Conservation (phyloP, 2,329 filamentous ascomycete genomes). For the Phyllosticta capitalensis region DNA sequence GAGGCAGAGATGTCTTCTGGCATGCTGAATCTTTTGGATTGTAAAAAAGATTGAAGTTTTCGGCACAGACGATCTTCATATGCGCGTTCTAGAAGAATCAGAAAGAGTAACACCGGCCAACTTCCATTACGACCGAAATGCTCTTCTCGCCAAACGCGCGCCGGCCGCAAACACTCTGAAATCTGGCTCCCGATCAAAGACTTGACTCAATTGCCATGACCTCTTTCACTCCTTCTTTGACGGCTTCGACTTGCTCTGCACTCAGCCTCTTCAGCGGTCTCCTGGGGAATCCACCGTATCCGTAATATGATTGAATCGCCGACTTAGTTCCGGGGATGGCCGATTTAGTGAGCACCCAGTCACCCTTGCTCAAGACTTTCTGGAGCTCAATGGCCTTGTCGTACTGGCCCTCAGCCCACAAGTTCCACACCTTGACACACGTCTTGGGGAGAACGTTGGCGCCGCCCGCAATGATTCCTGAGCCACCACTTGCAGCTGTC, state of each 20-base stretch:
- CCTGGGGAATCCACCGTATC: conserved; percentile 70
- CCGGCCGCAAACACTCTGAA: neutral
- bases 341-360: conserved; percentile 75
- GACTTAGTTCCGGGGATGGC: conserved; percentile 82
- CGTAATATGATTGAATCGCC: conserved; percentile 69
- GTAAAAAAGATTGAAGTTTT: neutral
- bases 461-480: conserved; percentile 75
- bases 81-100: neutral
- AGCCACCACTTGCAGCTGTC: conserved; percentile 68
- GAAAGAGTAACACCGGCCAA: neutral
- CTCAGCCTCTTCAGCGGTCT: conserved; percentile 60
- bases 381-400: conserved; percentile 69
- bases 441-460: conserved; percentile 80
- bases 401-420: conserved; percentile 62
- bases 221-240: conserved; percentile 40
- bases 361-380: conserved; percentile 65
- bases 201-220: conserved; percentile 55
- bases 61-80: neutral
- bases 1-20: conserved; percentile 6
- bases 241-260: conserved; percentile 41
- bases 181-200: conserved; percentile 18
- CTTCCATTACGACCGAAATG: neutral
- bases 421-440: conserved; percentile 68
- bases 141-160: neutral
- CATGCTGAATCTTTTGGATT: conserved; percentile 8